A percentile compares a stretch with the other conserved stretches of the same genome.
phyloP scores from a whole-genome alignment of 345 rosid genomes.

The Capsella bursapastoris region DNA sequence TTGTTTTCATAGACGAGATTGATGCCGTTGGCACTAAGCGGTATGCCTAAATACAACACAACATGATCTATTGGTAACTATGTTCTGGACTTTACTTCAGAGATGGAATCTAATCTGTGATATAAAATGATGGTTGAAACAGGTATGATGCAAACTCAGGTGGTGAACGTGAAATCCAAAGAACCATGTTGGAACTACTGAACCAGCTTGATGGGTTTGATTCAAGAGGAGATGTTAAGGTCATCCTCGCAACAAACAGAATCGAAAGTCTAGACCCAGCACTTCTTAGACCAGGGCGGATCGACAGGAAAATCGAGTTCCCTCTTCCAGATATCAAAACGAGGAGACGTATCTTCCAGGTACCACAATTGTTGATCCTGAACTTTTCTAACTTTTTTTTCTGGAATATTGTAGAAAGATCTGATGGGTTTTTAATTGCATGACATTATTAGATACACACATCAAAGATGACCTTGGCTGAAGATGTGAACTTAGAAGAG shows the following conservation, averaged over 20 bases:
- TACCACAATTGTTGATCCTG: slow-evolving; percentile 10
- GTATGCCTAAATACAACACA: slow-evolving; percentile 46
- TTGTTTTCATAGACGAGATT: slow-evolving; percentile 95
- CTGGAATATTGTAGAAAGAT: not conserved
- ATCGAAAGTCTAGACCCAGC: slow-evolving; percentile 97
- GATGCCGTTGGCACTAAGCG: slow-evolving; percentile 98
- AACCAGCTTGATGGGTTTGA: slow-evolving; percentile 96
- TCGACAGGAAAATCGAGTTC: slow-evolving; percentile 93
- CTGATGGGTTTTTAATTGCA: not conserved
- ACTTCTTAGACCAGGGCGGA: slow-evolving; percentile 91
- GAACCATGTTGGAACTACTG: slow-evolving; percentile 95
- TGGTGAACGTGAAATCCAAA: slow-evolving; percentile 95
- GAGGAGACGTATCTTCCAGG: slow-evolving; percentile 95
- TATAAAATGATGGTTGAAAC: not conserved
- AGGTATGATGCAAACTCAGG: slow-evolving; percentile 98
- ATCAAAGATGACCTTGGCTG: slow-evolving; percentile 91
- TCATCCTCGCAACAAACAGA: slow-evolving; percentile 92
- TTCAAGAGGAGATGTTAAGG: slow-evolving; percentile 97
- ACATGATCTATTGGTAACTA: not conserved
- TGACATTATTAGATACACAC: slow-evolving; percentile 73
- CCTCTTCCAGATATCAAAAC: slow-evolving; percentile 99
- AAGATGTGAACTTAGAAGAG: slow-evolving; percentile 97
- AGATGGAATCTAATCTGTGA: slow-evolving; percentile 1
- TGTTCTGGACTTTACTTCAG: not conserved
- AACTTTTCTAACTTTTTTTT: not conserved